A percentile compares a stretch with the other conserved stretches of the same genome.
Evolutionary conservation across 176 grass and related monocot genomes (phyloP).

Genomic region (Tillandsia leiboldiana): DNA sequence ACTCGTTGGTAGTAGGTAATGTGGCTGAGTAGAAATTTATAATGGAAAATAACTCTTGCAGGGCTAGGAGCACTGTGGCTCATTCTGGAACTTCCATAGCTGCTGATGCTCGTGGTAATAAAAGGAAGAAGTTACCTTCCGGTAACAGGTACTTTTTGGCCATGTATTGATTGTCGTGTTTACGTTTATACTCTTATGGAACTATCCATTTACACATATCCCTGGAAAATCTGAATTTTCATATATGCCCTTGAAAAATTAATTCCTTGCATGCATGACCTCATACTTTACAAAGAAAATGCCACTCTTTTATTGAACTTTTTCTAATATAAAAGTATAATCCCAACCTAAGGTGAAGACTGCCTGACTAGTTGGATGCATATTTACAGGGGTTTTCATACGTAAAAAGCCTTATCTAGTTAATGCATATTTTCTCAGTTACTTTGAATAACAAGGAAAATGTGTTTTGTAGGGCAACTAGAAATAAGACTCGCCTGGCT

Average conservation of each 20-base stretch:
- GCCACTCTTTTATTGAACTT: too few species aligned
- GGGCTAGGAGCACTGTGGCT: slow-evolving; percentile 45
- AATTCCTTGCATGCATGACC: too few species aligned
- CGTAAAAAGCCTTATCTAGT: not conserved
- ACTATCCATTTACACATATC: too few species aligned
- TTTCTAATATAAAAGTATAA: too few species aligned
- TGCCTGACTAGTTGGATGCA: too few species aligned
- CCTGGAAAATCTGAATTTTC: too few species aligned
- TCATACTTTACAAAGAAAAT: too few species aligned
- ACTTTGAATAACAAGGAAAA: not conserved
- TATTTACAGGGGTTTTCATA: too few species aligned
- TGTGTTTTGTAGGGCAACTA: slow-evolving; percentile 49
- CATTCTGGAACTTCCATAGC: slow-evolving; percentile 50
- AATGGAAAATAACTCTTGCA: slow-evolving; percentile 9
- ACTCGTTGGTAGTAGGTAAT: not conserved
- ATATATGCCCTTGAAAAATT: too few species aligned
- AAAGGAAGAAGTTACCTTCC: slow-evolving; percentile 40
- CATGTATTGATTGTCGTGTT: not conserved
- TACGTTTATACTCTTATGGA: not conserved
- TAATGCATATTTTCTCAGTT: slow-evolving; percentile 4
- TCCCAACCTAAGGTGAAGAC: too few species aligned
- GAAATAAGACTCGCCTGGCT: slow-evolving; percentile 33
- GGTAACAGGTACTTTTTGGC: slow-evolving; percentile 34
- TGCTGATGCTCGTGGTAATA: slow-evolving; percentile 33
- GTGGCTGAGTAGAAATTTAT: not conserved